Percentiles rank a stretch among this genome's conserved stretches.
Conservation (phyloP, 1,139 yeast genomes). For the Scheffersomyces titani region DNA sequence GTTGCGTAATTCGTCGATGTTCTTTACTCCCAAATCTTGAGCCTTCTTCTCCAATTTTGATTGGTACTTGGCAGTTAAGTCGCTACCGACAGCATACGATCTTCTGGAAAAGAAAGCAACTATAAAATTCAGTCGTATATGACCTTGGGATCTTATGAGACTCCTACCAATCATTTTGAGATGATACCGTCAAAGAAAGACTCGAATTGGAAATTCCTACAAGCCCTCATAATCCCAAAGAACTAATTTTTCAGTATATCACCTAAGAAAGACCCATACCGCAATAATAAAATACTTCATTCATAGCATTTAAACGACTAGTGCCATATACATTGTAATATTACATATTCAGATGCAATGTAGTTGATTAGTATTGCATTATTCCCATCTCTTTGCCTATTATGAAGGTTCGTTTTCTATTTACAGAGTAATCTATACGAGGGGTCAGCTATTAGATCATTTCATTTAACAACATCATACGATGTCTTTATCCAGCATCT, state of each 20-base stretch:
- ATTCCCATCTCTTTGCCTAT: neutral
- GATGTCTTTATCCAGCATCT: neutral
- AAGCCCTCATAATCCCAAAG: neutral
- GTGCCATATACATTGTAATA: neutral
- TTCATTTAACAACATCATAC: neutral
- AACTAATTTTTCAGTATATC: neutral
- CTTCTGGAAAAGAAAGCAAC: neutral
- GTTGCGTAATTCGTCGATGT: conserved; percentile 63
- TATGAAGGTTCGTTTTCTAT: neutral
- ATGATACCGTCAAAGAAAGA: no score
- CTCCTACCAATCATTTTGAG: neutral
- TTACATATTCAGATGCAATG: no score
- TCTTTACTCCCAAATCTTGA: conserved; percentile 34
- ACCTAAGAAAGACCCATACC: neutral
- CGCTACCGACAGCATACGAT: neutral
- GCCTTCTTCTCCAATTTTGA: conserved; percentile 40
- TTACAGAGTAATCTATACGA: neutral
- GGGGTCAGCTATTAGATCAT: neutral
- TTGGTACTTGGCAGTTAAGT: conserved; percentile 19
- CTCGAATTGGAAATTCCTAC: neutral
- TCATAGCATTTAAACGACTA: neutral
- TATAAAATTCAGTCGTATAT: neutral
- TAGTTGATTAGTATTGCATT: no score
- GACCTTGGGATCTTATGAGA: neutral
- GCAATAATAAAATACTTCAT: neutral